phyloP scores from a whole-genome alignment of 768 basidiomycete species.

The Lactarius trivialis region DNA sequence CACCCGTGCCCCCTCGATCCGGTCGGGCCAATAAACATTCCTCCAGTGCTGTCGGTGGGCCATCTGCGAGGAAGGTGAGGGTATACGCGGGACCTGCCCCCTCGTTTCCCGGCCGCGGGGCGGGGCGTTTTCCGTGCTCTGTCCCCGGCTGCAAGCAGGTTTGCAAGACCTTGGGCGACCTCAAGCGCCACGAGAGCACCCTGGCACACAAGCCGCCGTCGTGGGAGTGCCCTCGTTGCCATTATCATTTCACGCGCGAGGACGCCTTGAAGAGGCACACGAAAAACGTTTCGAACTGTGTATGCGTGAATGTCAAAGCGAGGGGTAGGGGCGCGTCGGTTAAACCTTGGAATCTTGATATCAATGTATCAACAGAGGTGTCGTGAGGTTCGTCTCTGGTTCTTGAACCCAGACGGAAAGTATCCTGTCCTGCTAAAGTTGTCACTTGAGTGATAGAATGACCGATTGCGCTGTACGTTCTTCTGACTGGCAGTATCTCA shows the following conservation, averaged over 20 bases:
- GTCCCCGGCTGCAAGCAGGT: conserved; percentile 21
- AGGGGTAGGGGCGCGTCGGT: conserved; percentile 1
- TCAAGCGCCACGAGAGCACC: conserved; percentile 18
- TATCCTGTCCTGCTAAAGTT: neutral
- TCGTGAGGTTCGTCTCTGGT: neutral
- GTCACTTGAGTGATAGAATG: neutral
- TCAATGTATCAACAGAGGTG: neutral
- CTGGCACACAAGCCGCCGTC: conserved; percentile 15
- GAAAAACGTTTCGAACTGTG: conserved; percentile 17
- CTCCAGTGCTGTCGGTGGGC: neutral
- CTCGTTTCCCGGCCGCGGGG: neutral
- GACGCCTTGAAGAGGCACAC: conserved; percentile 21
- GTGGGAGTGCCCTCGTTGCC: conserved; percentile 17
- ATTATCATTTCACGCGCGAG: conserved; percentile 19
- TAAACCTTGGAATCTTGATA: neutral
- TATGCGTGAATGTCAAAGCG: neutral
- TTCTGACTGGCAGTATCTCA: neutral
- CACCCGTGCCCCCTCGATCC: neutral
- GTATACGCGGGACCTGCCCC: neutral
- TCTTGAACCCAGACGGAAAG: neutral
- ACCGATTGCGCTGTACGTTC: neutral
- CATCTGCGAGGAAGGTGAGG: neutral
- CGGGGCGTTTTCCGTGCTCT: conserved; percentile 14
- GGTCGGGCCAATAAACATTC: neutral
- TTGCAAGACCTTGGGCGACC: conserved; percentile 21